Percentiles rank a stretch among this genome's conserved stretches.
These are phyloP conservation scores for Acarospora socialis DNA, from an alignment of 2,329 filamentous ascomycete species.

Conservation along the genomic window DNA sequence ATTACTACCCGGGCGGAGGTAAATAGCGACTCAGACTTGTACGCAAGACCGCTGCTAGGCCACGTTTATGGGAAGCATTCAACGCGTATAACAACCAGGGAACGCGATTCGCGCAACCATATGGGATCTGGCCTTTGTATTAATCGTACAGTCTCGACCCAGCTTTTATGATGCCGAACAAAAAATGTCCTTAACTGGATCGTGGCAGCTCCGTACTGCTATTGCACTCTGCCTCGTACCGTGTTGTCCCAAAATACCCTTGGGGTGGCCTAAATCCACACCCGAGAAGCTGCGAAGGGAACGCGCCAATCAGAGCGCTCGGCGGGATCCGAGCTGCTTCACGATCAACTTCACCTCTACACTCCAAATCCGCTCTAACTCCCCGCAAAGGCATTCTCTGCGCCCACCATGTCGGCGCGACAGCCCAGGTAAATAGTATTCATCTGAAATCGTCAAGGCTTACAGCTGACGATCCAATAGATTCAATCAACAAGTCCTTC, in stretches of 20 bases:
- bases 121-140: no score
- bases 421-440: constrained; percentile 14
- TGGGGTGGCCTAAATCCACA: constrained; percentile 5
- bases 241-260: constrained; percentile 4
- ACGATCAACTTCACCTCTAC: constrained; percentile 13
- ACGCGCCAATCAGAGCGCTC: constrained; percentile 23
- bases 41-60: not conserved
- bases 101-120: no score
- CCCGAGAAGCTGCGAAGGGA: constrained; percentile 2
- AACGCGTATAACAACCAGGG: not conserved
- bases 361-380: constrained; percentile 6
- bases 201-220: not conserved
- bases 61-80: no score
- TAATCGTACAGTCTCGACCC: no score
- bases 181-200: no score
- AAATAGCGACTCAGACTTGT: not conserved
- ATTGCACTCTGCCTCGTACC: not conserved
- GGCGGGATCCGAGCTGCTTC: constrained; percentile 23
- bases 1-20: no score
- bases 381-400: not conserved
- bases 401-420: constrained; percentile 18
- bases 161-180: no score
- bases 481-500: constrained; percentile 85
- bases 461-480: constrained; percentile 38
- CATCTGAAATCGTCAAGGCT: no score